A percentile compares a stretch with the other conserved stretches of the same genome.
Conservation (phyloP, 192 early-diverging fungal genomes). For the Podila minutissima region DNA sequence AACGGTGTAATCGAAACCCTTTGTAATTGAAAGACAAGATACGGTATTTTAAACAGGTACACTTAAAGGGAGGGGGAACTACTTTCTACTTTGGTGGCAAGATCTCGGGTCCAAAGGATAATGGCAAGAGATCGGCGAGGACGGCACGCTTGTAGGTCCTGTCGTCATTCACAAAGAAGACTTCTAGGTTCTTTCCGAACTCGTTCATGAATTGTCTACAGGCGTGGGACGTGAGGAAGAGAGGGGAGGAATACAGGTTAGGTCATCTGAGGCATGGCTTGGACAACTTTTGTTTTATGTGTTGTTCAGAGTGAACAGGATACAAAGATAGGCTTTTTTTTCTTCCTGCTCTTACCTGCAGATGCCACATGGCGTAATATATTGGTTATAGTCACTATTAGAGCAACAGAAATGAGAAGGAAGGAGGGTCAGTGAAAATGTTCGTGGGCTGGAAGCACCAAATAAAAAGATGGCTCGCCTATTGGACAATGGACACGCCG, state of each 20-base stretch:
- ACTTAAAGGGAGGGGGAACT: no score
- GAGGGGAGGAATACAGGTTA: neutral
- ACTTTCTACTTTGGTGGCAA: slow-evolving; percentile 23
- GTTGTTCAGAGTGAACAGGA: neutral
- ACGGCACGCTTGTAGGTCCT: slow-evolving; percentile 45
- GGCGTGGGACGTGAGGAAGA: neutral
- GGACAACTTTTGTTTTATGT: neutral
- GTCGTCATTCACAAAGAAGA: slow-evolving; percentile 51
- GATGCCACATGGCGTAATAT: slow-evolving; percentile 48
- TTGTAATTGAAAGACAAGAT: neutral
- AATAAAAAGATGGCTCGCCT: neutral
- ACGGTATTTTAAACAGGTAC: neutral
- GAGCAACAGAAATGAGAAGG: neutral
- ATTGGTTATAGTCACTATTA: slow-evolving; percentile 41
- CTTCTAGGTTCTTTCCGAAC: slow-evolving; percentile 50
- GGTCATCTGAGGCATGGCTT: neutral
- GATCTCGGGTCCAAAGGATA: slow-evolving; percentile 49
- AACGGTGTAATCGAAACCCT: neutral
- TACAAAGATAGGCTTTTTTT: neutral
- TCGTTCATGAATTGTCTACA: slow-evolving; percentile 52
- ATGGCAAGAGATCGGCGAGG: slow-evolving; percentile 39
- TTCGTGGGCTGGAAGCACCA: neutral
- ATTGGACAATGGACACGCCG: slow-evolving; percentile 27
- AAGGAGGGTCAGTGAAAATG: neutral
- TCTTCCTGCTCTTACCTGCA: slow-evolving; percentile 20